Conservation (phyloP, 805 yeast species). For the Lipomyces starkeyi region DNA sequence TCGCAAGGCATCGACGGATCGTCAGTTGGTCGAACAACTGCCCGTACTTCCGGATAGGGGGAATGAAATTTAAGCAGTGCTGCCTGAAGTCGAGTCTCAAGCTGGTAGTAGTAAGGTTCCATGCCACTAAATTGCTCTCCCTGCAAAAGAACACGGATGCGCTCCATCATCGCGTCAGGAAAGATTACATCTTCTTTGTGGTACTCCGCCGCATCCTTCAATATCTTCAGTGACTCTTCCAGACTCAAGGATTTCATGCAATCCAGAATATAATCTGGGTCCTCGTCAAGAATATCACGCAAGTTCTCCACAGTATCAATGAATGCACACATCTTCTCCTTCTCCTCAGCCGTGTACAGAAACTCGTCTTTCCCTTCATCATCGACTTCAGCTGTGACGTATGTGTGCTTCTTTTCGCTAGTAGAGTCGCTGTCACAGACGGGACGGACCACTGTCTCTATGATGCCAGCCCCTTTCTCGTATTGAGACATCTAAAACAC, state of each 20-base stretch:
- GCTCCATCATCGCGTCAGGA: slow-evolving; percentile 47
- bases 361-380: neutral
- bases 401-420: neutral
- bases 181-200: slow-evolving; percentile 55
- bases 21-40: slow-evolving; percentile 54
- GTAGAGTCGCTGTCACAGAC: neutral
- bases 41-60: slow-evolving; percentile 72
- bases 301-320: neutral
- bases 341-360: neutral
- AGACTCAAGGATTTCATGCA: slow-evolving; percentile 41
- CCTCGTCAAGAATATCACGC: slow-evolving; percentile 15
- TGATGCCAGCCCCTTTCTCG: neutral
- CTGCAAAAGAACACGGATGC: slow-evolving; percentile 39
- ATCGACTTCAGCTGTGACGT: neutral
- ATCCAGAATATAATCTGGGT: slow-evolving; percentile 46
- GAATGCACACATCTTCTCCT: neutral
- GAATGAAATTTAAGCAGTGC: slow-evolving; percentile 50
- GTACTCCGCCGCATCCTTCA: slow-evolving; percentile 48
- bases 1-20: slow-evolving; percentile 55
- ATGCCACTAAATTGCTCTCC: slow-evolving; percentile 1
- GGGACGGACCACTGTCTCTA: neutral
- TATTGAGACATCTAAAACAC: neutral
- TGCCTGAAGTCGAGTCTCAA: slow-evolving; percentile 43
- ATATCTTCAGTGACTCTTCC: slow-evolving; percentile 49
- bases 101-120: slow-evolving; percentile 34